phyloP scores from a whole-genome alignment of 345 rosid species.

The Eucalyptus cloeziana region DNA sequence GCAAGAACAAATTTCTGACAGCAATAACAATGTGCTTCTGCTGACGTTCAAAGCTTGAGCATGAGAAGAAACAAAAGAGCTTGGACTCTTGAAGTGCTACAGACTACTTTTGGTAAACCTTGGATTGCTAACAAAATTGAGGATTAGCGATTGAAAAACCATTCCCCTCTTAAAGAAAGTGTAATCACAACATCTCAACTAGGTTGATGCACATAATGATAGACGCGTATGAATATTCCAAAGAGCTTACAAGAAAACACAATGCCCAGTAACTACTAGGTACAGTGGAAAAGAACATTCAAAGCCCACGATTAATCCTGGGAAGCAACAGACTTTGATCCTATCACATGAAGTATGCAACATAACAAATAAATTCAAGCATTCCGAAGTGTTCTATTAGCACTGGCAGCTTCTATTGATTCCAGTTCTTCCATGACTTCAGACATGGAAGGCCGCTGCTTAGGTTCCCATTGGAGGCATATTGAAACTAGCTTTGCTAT shows the following conservation, averaged over 20 bases:
- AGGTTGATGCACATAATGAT: too few species aligned
- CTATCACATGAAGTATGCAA: background rate
- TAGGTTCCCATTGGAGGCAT: background rate
- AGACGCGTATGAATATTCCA: background rate
- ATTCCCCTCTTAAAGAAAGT: too few species aligned
- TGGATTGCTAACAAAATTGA: background rate
- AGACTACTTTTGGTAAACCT: background rate
- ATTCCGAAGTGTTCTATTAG: accelerated
- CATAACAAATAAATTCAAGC: background rate
- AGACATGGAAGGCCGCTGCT: background rate
- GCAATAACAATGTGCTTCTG: background rate
- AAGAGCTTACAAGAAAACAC: background rate
- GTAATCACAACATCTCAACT: too few species aligned
- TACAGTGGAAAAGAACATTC: background rate
- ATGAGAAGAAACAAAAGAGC: background rate
- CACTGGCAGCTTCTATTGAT: background rate
- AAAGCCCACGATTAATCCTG: background rate
- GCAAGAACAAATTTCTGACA: background rate
- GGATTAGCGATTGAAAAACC: background rate
- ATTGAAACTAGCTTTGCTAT: background rate
- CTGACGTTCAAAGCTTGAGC: background rate
- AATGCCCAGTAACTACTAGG: background rate
- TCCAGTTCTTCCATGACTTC: background rate
- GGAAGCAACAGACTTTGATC: background rate
- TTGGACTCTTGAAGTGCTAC: background rate